Conservation (phyloP, 306 rosid genomes). For the Aeschynomene evenia region DNA sequence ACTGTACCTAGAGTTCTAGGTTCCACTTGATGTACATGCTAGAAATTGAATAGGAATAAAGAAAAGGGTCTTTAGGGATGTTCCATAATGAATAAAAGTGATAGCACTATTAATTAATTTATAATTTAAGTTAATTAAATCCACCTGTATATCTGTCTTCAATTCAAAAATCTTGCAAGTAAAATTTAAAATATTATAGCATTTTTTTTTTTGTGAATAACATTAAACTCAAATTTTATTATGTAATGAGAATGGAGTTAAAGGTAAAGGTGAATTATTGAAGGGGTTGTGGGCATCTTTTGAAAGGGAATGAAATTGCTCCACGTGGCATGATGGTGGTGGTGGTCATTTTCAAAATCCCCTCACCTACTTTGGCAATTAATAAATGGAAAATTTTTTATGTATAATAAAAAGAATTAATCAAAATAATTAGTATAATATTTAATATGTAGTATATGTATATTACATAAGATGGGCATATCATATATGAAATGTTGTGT, state of each 20-base stretch:
- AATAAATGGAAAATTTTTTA: too few relatives aligned
- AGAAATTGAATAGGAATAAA: neutral
- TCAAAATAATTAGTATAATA: too few relatives aligned
- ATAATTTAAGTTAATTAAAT: too few relatives aligned
- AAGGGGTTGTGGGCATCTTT: conserved; percentile 15
- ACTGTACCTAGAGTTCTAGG: conserved; percentile 10
- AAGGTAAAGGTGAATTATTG: conserved; percentile 34
- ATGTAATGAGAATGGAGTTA: conserved; percentile 9
- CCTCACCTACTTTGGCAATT: conserved; percentile 30
- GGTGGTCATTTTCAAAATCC: conserved; percentile 47
- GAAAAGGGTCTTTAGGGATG: neutral
- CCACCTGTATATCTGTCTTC: too few relatives aligned
- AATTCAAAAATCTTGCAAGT: too few relatives aligned
- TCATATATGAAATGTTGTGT: too few relatives aligned
- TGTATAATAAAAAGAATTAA: too few relatives aligned
- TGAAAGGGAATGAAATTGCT: neutral
- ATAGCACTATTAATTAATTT: neutral
- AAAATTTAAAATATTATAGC: too few relatives aligned
- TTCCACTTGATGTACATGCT: neutral
- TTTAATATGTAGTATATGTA: too few relatives aligned
- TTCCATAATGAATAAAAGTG: neutral
- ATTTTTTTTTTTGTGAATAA: too few relatives aligned
- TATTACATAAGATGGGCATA: too few relatives aligned
- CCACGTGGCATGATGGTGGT: conserved; percentile 27
- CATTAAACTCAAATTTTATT: neutral